phyloP scores from a whole-genome alignment of 2,329 filamentous ascomycete genomes.

The Trichoderma brevicompactum region DNA sequence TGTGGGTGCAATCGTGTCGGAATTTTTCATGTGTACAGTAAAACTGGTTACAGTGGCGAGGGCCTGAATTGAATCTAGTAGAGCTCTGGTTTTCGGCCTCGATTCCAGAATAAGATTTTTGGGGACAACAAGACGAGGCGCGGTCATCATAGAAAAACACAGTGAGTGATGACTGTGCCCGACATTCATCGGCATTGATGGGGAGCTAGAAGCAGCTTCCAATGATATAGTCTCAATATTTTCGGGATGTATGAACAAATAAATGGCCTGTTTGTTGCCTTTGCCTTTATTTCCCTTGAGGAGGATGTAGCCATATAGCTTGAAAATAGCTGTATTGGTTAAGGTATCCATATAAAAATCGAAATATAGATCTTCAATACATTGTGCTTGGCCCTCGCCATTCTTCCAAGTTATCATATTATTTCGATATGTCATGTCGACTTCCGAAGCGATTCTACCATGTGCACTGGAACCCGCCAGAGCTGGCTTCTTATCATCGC shows the following conservation, averaged over 20 bases:
- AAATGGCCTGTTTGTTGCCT: slow-evolving; percentile 1
- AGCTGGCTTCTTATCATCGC: not conserved
- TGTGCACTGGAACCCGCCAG: not conserved
- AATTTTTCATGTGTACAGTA: not conserved
- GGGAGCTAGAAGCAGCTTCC: not conserved
- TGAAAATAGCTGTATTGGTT: slow-evolving; percentile 11
- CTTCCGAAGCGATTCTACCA: not conserved
- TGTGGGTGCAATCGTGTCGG: not conserved
- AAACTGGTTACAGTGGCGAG: not conserved
- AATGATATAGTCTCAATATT: not conserved
- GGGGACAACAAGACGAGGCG: not conserved
- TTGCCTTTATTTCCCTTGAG: slow-evolving; percentile 1
- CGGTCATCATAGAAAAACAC: not conserved
- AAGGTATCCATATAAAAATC: not conserved
- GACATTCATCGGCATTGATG: not conserved
- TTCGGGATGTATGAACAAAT: slow-evolving; percentile 9
- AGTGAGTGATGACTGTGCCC: not conserved
- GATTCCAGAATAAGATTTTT: not conserved
- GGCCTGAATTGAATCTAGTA: not conserved
- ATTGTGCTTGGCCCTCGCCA: not conserved
- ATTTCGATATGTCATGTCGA: not conserved
- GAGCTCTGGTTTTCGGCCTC: not conserved
- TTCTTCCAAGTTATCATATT: not conserved
- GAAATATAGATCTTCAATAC: not conserved
- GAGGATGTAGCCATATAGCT: not conserved